A percentile compares a stretch with the other conserved stretches of the same genome.
These are phyloP conservation scores for Halenospora varia DNA, from an alignment of 495 filamentous ascomycete genomes.

Conservation along the genomic window DNA sequence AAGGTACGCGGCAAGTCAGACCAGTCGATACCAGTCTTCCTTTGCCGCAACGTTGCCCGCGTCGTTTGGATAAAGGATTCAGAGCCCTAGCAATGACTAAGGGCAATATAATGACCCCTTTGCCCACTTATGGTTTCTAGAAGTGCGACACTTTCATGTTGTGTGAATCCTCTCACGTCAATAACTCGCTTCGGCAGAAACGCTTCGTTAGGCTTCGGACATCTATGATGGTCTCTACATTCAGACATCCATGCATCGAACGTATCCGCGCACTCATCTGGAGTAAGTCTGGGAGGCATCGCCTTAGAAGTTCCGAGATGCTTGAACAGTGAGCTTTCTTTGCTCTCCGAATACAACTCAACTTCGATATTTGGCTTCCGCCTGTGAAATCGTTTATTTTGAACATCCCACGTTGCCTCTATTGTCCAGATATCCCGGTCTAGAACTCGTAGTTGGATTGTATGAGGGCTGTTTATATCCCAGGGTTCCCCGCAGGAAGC, in stretches of 20 bases:
- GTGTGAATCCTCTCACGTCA: not conserved
- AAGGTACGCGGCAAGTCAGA: conserved; percentile 8
- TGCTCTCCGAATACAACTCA: conserved; percentile 1
- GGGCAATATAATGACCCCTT: conserved; percentile 7
- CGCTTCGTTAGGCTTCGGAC: not conserved
- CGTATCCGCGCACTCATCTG: conserved; percentile 1
- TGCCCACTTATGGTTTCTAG: conserved; percentile 1
- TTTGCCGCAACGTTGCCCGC: not conserved
- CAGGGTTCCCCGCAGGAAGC: not conserved
- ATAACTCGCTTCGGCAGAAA: not conserved
- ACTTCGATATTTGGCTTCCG: not conserved
- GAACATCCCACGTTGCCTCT: not conserved
- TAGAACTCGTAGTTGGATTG: not conserved
- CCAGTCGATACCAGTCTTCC: conserved; percentile 10
- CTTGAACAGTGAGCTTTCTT: not conserved
- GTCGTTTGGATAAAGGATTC: not conserved
- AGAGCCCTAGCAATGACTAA: conserved; percentile 17
- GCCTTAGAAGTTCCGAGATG: not conserved
- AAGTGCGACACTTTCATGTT: not conserved
- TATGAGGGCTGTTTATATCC: not conserved
- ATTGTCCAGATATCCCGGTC: not conserved
- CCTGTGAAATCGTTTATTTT: not conserved
- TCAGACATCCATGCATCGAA: not conserved
- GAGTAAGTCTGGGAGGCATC: not conserved
- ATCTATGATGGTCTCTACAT: not conserved